Conservation (phyloP, 768 basidiomycete species). For the Phanerochaete sordida region DNA sequence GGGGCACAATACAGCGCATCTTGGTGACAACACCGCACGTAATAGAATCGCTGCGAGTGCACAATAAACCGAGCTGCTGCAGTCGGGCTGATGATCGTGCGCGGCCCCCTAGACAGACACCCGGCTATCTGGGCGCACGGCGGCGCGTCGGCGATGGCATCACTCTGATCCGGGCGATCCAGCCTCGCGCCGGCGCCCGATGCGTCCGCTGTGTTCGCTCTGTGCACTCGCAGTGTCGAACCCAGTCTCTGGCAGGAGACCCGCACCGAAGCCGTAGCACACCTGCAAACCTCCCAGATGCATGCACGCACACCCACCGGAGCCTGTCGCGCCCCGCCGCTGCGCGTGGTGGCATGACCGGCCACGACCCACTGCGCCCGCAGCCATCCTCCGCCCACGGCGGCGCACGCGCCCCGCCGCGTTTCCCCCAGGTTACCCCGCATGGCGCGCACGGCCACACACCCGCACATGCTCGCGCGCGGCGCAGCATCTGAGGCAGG, state of each 20-base stretch:
- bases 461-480: neutral
- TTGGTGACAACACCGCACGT: neutral
- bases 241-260: too few relatives aligned
- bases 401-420: neutral
- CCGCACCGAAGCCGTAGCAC: too few relatives aligned
- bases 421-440: constrained; percentile 7
- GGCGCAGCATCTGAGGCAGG: neutral
- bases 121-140: neutral
- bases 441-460: neutral
- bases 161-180: neutral
- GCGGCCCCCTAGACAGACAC: neutral
- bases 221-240: too few relatives aligned
- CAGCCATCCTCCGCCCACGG: neutral
- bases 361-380: neutral
- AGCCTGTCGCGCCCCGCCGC: neutral
- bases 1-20: neutral
- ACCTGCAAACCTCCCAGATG: neutral
- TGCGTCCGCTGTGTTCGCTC: too few relatives aligned
- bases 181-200: too few relatives aligned
- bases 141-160: neutral
- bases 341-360: constrained; percentile 3
- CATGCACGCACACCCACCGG: neutral
- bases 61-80: neutral
- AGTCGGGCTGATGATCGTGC: neutral
- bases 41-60: neutral